These are phyloP conservation scores for Plectranthus barbatus DNA, from an alignment of 257 asterid genomes.

Conservation along the genomic window DNA sequence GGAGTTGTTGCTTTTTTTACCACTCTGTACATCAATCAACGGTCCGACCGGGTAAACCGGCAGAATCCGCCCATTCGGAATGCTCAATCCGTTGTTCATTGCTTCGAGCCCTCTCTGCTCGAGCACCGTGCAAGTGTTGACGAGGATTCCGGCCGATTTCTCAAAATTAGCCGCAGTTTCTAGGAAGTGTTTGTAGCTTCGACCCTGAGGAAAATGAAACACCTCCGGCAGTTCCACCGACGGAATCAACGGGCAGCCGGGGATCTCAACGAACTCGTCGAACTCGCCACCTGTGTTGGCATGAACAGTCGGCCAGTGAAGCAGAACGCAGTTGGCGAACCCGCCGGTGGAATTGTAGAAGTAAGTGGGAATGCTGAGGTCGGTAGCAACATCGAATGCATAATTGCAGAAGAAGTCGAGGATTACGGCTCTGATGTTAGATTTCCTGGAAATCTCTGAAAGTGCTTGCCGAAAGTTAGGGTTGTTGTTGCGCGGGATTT, in stretches of 20 bases:
- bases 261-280: not conserved
- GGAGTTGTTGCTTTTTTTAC: not conserved
- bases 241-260: conserved; percentile 25
- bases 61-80: conserved; percentile 31
- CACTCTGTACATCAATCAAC: not conserved
- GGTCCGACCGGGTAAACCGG: conserved; percentile 44
- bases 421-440: too few relatives aligned
- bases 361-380: conserved; percentile 26
- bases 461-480: conserved; percentile 24
- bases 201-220: conserved; percentile 13
- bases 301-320: conserved; percentile 18
- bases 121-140: not conserved
- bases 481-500: conserved; percentile 29
- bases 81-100: conserved; percentile 25
- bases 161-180: conserved; percentile 9
- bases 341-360: conserved; percentile 22
- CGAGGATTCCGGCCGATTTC: conserved; percentile 23
- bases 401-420: conserved; percentile 34
- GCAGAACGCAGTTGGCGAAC: conserved; percentile 7
- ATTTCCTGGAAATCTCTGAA: conserved; percentile 18
- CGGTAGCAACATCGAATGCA: conserved; percentile 17
- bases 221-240: conserved; percentile 11
- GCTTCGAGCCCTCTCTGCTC: conserved; percentile 14
- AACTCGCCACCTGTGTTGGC: not conserved
- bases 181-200: conserved; percentile 14